A percentile compares a stretch with the other conserved stretches of the same genome.
phyloP scores from a whole-genome alignment of 2,329 filamentous ascomycete species.

The Penicillium sp. region DNA sequence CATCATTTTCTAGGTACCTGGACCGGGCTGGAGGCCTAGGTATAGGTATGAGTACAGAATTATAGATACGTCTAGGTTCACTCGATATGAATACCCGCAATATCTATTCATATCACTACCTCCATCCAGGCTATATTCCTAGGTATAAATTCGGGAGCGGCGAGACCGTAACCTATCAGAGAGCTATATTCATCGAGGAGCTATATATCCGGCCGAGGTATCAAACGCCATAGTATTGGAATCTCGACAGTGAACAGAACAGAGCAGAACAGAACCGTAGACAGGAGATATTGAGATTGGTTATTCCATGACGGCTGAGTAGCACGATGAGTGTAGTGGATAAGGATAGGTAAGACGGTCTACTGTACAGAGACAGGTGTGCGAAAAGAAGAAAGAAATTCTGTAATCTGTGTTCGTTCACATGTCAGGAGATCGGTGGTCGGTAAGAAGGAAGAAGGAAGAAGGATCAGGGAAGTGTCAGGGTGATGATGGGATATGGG shows the following conservation, averaged over 20 bases:
- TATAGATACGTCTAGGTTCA: no score
- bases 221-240: slow-evolving; percentile 9
- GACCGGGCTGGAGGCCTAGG: no score
- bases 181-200: slow-evolving; percentile 1
- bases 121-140: no score
- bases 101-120: no score
- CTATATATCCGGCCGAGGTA: slow-evolving; percentile 8
- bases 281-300: neutral
- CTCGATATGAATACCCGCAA: no score
- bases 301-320: neutral
- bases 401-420: neutral
- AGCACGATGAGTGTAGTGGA: neutral
- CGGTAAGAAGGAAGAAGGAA: neutral
- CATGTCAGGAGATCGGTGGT: neutral
- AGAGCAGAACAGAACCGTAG: no score
- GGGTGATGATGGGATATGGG: slow-evolving; percentile 9
- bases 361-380: slow-evolving; percentile 16
- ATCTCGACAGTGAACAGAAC: slow-evolving; percentile 1
- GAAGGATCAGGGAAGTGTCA: neutral
- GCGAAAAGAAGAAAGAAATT: neutral
- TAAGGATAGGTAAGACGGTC: no score
- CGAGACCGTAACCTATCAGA: neutral
- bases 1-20: no score
- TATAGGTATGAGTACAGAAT: no score
- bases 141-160: neutral